phyloP scores from a whole-genome alignment of 2,329 filamentous ascomycete species.

The Rhytidhysteron rufulum region DNA sequence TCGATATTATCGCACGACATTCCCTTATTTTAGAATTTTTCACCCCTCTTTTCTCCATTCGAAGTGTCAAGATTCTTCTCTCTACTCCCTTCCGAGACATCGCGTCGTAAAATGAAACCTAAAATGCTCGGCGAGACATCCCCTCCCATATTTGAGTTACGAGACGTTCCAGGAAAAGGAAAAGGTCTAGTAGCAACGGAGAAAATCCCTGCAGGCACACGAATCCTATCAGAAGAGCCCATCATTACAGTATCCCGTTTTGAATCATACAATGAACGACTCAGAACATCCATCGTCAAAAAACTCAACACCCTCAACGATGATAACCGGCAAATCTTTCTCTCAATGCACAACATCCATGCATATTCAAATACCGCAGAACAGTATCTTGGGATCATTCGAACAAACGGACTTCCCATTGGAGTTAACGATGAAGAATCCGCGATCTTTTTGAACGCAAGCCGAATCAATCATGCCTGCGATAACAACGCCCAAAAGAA shows the following conservation, averaged over 20 bases:
- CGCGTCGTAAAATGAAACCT: too few species aligned
- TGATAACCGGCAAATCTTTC: slow-evolving; percentile 20
- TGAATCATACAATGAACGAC: not conserved
- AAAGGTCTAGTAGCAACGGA: slow-evolving; percentile 1
- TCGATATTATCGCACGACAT: too few species aligned
- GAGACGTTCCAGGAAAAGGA: not conserved
- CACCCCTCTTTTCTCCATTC: too few species aligned
- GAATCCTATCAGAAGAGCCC: not conserved
- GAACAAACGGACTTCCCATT: slow-evolving; percentile 29
- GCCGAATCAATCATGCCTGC: slow-evolving; percentile 37
- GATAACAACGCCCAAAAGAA: slow-evolving; percentile 32
- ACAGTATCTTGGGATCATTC: slow-evolving; percentile 26
- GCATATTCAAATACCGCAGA: slow-evolving; percentile 15
- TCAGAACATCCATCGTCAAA: slow-evolving; percentile 10
- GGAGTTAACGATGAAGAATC: slow-evolving; percentile 18
- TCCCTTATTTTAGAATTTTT: too few species aligned
- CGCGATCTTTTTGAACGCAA: slow-evolving; percentile 33
- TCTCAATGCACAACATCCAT: slow-evolving; percentile 27
- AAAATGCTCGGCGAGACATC: too few species aligned
- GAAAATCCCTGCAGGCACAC: not conserved
- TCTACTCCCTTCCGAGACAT: too few species aligned
- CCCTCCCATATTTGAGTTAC: not conserved
- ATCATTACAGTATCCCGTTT: not conserved
- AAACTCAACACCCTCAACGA: slow-evolving; percentile 18
- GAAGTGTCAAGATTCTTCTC: too few species aligned